phyloP scores from a whole-genome alignment of 345 rosid species.

The Brassica carinata region DNA sequence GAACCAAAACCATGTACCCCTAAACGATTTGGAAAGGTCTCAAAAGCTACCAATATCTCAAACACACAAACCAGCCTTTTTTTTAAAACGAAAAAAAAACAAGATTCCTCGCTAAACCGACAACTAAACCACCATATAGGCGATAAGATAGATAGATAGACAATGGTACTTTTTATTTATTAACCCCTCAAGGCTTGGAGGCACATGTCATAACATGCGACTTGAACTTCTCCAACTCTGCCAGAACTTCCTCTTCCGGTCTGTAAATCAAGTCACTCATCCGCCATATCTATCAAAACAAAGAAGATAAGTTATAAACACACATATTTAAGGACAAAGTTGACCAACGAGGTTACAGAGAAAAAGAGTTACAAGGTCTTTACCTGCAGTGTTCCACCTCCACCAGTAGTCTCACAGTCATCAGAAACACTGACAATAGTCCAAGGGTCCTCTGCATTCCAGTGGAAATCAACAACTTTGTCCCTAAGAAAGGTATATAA shows the following conservation, averaged over 20 bases:
- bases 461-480: constrained; percentile 96
- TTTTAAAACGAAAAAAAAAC: not conserved
- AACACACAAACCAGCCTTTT: constrained; percentile 20
- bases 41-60: constrained; percentile 21
- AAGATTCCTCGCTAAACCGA: constrained; percentile 18
- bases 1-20: constrained; percentile 8
- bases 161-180: constrained; percentile 1
- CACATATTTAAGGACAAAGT: not conserved
- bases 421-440: constrained; percentile 95
- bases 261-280: constrained; percentile 95
- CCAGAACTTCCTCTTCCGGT: constrained; percentile 91
- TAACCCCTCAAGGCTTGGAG: constrained; percentile 53
- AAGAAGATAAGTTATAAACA: constrained; percentile 11
- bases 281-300: constrained; percentile 77
- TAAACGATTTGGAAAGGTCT: constrained; percentile 27
- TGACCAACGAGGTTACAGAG: not conserved
- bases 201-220: constrained; percentile 77
- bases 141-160: constrained; percentile 18
- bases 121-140: constrained; percentile 23
- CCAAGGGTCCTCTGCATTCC: constrained; percentile 92
- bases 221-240: constrained; percentile 94
- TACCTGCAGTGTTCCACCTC: constrained; percentile 89
- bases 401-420: constrained; percentile 92
- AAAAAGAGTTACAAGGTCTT: not conserved
- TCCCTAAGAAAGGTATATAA: constrained; percentile 51